Base-by-base conservation (phyloP, 495 filamentous ascomycete genomes). In the Tuber microsphaerosporum region DNA sequence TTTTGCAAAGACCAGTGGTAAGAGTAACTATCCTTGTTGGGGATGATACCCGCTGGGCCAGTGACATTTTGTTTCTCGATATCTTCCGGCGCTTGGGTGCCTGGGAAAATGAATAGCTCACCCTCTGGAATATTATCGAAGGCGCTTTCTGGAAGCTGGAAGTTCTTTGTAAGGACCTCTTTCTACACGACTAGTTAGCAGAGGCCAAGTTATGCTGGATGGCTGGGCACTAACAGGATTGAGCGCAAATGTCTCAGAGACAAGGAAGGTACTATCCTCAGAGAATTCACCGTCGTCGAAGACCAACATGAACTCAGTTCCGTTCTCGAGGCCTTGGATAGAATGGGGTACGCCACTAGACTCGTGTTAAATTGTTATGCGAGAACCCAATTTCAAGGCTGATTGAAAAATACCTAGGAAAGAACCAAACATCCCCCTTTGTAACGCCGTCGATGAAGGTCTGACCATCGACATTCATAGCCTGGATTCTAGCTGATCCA, bases 361-460 rank as follows among this genome's bases (percentile, higher is more conserved):
- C 56, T 34, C 6, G 14, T 17, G 56, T 31, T 34, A 17, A 65
- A 34, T 34, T 1, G 16, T 65, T 65, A 65, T 65, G 12, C 56
- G 3, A 17, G 26, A 6, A 34, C 4, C 26, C 4, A 6, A 16
- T 34, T 34, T 31, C 26, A 31, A 17, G 26, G 2, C n/a, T 34
- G 3, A 34, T 31, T 4, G 26, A 31, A 65, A 8, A 8, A 14
- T 34, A 34, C 56, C 56, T 65, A 26, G 90, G 90, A 83, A 92
- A 92, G 79, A 88, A 92, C 91, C 90, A 92, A 19, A 92, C 88
- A 82, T 92, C 91, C 26, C 90, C 91, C 10, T 87, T 87, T 42
- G 84, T 87, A 10, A 92, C 79, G 73, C 92, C 91, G 80, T 92
- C 90, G 44, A 90, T 82, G 74, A 91, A 91, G 2, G 87, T 89